Evolutionary conservation across 176 grass and related monocot species (phyloP).

Genomic region (Elaeis guineensis): DNA sequence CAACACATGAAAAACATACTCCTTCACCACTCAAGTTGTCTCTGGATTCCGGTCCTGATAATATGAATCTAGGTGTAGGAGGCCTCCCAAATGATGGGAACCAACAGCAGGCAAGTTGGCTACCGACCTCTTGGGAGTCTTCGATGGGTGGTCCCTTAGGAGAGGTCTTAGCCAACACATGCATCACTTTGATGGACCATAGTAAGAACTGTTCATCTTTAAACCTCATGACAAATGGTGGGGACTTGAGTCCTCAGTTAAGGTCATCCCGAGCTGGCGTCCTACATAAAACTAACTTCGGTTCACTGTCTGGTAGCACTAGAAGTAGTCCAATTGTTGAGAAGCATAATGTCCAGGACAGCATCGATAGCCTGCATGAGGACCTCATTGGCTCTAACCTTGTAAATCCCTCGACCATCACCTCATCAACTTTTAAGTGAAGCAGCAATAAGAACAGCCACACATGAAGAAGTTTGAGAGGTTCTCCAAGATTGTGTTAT

Average conservation of each 20-base stretch:
- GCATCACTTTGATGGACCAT: not conserved
- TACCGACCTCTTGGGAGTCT: slow-evolving; percentile 24
- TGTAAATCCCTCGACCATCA: slow-evolving; percentile 3
- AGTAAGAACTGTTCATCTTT: slow-evolving; percentile 15
- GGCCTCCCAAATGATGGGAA: not conserved
- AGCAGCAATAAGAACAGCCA: too few species aligned
- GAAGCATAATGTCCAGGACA: slow-evolving; percentile 1
- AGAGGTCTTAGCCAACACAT: slow-evolving; percentile 23
- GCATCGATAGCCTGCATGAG: slow-evolving; percentile 11
- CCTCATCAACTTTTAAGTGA: not conserved
- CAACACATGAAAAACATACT: too few species aligned
- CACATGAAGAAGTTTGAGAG: too few species aligned
- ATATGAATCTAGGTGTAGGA: too few species aligned
- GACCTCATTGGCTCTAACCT: slow-evolving; percentile 16
- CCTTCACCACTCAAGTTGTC: too few species aligned
- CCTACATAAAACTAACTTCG: slow-evolving; percentile 12
- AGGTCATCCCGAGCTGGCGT: slow-evolving; percentile 19
- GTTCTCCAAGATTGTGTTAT: too few species aligned
- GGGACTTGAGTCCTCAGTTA: slow-evolving; percentile 9
- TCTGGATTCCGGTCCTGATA: too few species aligned
- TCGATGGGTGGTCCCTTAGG: slow-evolving; percentile 31
- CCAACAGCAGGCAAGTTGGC: slow-evolving; percentile 3
- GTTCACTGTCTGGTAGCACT: slow-evolving; percentile 3
- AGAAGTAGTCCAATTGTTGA: slow-evolving; percentile 10
- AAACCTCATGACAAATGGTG: slow-evolving; percentile 16